Base-by-base conservation (phyloP, 441 rosid species). In the Populus hybrid region DNA sequence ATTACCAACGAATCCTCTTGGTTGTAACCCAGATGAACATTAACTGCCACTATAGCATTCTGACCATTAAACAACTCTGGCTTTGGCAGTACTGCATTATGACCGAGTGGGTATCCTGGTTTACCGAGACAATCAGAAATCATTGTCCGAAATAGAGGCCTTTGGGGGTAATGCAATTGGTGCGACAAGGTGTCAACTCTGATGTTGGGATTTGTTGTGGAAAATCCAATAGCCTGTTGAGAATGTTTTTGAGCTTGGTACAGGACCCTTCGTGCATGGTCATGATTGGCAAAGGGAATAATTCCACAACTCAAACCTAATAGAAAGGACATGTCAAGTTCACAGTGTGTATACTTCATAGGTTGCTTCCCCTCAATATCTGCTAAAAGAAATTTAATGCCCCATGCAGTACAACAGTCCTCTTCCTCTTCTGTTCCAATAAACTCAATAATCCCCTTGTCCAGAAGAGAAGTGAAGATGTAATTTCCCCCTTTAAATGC, bases 1-100 rank as follows among this genome's bases (percentile, higher is more conserved):
- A 96, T 94, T 36, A 92, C 99, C 79, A 94, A 82, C 38, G 98
- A 91, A 75, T 94, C 98, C 83, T 96, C 98, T 80, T 94, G 98
- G 86, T 96, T 96, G 86, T 91, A 96, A 42, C 99, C 99, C 3
- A 91, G 84, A 77, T 94, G 99, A 71, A 92, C 96, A 85, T 94
- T 96, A 76, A 92, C 98, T 1, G 98, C 99, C 24, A 94, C 98
- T 50, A 94, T 91, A 18, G 94, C 92, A 74, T 90, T 87, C 92
- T 30, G 98, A 36, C 99, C 98, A 78, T 94, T 96, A 82, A 91
- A 30, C 26, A 89, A 78, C 82, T 89, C 92, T 3, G 93, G 87
- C 85, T 76, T 90, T 2, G 93, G 89, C 30, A 83, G 68, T 28
- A 81, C 64, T 72, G 82, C 83, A 26, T 83, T 83, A 12, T 74